phyloP scores from a whole-genome alignment of 768 basidiomycete genomes.

The Mycena alexandri region DNA sequence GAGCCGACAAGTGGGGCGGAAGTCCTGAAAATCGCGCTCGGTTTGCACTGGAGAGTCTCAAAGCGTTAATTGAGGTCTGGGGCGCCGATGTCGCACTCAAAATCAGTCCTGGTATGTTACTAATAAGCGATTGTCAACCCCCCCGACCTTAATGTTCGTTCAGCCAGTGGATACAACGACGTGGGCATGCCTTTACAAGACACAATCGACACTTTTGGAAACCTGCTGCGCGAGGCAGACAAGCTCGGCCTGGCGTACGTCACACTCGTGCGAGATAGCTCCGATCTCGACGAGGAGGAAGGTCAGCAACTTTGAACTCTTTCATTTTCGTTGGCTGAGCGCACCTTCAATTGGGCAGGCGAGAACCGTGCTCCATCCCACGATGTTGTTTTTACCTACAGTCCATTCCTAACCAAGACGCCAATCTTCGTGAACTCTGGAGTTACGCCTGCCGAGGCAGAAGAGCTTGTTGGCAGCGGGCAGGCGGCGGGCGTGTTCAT shows the following conservation, averaged over 20 bases:
- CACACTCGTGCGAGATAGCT: slow-evolving; percentile 46
- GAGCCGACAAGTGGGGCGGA: slow-evolving; percentile 56
- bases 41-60: slow-evolving; percentile 51
- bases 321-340: too few species aligned
- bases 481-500: too few species aligned
- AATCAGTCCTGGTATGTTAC: slow-evolving; percentile 47
- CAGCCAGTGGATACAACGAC: slow-evolving; percentile 20
- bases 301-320: too few species aligned
- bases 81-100: slow-evolving; percentile 50
- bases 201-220: slow-evolving; percentile 40
- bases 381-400: too few species aligned
- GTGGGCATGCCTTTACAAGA: slow-evolving; percentile 43
- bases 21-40: slow-evolving; percentile 53
- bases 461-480: too few species aligned
- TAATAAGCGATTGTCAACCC: too few species aligned
- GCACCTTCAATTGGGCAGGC: too few species aligned
- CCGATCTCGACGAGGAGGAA: slow-evolving; percentile 41
- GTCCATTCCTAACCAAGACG: too few species aligned
- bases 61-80: slow-evolving; percentile 45
- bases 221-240: slow-evolving; percentile 37
- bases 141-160: too few species aligned
- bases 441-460: too few species aligned
- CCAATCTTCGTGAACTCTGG: too few species aligned
- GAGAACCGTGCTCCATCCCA: too few species aligned
- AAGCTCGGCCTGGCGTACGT: slow-evolving; percentile 46